Conservation (phyloP, 495 filamentous ascomycete species). For the Trypethelium eluteriae region DNA sequence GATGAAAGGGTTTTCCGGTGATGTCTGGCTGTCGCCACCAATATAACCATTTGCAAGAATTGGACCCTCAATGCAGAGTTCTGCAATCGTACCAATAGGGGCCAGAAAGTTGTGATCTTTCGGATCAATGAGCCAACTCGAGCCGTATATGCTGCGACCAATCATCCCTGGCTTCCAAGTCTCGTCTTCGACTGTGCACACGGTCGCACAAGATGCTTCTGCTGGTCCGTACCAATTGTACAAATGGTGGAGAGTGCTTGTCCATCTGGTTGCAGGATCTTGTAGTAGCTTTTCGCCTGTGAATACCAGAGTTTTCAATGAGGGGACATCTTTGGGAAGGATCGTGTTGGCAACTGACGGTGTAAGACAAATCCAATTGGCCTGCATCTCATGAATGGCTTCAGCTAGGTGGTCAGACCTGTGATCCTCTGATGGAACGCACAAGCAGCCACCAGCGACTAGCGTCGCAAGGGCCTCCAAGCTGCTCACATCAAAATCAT, state of each 20-base stretch:
- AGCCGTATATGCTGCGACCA: constrained; percentile 24
- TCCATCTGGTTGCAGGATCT: neutral
- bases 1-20: too few species aligned
- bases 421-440: constrained; percentile 66
- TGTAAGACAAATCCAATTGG: constrained; percentile 80
- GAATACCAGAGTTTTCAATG: constrained; percentile 11
- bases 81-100: too few species aligned
- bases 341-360: constrained; percentile 58
- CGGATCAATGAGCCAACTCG: constrained; percentile 36
- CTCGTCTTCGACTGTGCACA: too few species aligned
- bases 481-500: constrained; percentile 82
- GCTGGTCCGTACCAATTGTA: constrained; percentile 81
- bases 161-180: constrained; percentile 46
- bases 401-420: constrained; percentile 67
- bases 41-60: too few species aligned
- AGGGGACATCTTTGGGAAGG: constrained; percentile 59
- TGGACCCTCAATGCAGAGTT: too few species aligned
- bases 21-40: too few species aligned
- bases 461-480: constrained; percentile 84
- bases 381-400: constrained; percentile 58
- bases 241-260: neutral
- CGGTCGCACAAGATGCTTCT: constrained; percentile 56
- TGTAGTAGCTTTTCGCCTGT: neutral
- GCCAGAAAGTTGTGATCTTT: constrained; percentile 17
- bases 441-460: constrained; percentile 72